These are phyloP conservation scores for Phytophthora ramorum DNA, from an alignment of 352 stramenopile species.

Conservation along the genomic window DNA sequence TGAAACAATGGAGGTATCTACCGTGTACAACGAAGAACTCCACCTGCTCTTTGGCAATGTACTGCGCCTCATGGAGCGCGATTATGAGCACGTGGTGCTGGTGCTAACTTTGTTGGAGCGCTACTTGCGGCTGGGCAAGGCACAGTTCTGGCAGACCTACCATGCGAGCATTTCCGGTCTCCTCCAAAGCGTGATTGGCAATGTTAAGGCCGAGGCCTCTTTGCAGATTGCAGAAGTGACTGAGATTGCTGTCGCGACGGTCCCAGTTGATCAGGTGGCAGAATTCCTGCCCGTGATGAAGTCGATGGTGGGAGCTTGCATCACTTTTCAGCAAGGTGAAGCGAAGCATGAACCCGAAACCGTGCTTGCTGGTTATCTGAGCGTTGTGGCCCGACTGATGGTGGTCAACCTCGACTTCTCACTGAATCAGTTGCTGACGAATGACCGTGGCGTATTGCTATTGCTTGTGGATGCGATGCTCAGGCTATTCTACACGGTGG, in stretches of 20 bases:
- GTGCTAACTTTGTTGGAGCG: constrained; percentile 62
- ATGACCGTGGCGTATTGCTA: constrained; percentile 44
- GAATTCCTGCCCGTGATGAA: constrained; percentile 42
- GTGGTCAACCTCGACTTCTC: constrained; percentile 55
- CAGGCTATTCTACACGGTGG: constrained; percentile 75
- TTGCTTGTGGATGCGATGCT: constrained; percentile 69
- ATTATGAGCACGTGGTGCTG: constrained; percentile 81
- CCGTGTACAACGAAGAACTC: constrained; percentile 69
- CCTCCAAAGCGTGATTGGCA: constrained; percentile 60
- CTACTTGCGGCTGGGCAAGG: constrained; percentile 66
- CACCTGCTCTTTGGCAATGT: constrained; percentile 73
- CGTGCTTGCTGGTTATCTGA: constrained; percentile 70
- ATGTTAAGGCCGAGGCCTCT: constrained; percentile 74
- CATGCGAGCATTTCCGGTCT: constrained; percentile 47
- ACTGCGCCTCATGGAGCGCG: constrained; percentile 71
- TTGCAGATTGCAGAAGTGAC: constrained; percentile 58
- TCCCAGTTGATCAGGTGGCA: constrained; percentile 51
- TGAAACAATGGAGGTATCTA: constrained; percentile 55
- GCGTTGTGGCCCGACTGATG: constrained; percentile 61
- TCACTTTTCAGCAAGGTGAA: constrained; percentile 49
- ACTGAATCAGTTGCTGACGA: constrained; percentile 50
- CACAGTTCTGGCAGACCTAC: constrained; percentile 78
- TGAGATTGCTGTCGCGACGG: constrained; percentile 48
- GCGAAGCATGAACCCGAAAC: constrained; percentile 56
- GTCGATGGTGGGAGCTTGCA: constrained; percentile 55